Conservation (phyloP, 345 rosid genomes). For the Salix brachista region DNA sequence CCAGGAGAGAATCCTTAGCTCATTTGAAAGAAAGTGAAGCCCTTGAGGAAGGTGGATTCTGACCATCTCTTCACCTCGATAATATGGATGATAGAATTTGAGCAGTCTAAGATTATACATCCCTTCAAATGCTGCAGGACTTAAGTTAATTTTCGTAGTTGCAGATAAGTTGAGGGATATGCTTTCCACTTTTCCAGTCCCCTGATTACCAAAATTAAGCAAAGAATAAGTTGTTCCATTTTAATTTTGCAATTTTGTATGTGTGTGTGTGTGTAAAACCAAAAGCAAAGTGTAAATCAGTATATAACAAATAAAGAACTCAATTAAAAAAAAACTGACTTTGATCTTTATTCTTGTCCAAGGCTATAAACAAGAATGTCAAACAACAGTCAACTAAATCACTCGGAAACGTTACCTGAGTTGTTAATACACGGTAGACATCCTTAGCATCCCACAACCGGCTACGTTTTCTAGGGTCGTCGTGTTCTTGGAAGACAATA, state of each 20-base stretch:
- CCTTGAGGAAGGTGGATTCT: background rate
- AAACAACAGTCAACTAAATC: no score
- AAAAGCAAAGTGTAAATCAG: no score
- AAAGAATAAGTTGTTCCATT: no score
- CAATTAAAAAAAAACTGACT: no score
- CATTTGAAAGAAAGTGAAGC: background rate
- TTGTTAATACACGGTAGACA: no score
- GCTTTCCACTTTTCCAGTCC: background rate
- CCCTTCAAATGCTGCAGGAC: background rate
- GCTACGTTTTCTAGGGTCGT: background rate
- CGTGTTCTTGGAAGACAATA: background rate
- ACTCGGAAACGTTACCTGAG: no score
- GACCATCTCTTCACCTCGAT: fast-evolving
- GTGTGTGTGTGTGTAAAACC: no score
- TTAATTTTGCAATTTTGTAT: no score
- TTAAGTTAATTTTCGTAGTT: background rate
- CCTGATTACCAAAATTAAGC: background rate
- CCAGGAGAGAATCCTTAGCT: slow-evolving; percentile 9
- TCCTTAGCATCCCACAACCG: no score
- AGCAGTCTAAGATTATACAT: background rate
- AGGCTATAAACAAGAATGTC: no score
- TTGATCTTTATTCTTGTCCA: no score
- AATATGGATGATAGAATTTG: background rate
- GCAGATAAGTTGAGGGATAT: background rate
- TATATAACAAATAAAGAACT: no score